Evolutionary conservation across 345 rosid species (phyloP).

Genomic region (Heritiera fomes): DNA sequence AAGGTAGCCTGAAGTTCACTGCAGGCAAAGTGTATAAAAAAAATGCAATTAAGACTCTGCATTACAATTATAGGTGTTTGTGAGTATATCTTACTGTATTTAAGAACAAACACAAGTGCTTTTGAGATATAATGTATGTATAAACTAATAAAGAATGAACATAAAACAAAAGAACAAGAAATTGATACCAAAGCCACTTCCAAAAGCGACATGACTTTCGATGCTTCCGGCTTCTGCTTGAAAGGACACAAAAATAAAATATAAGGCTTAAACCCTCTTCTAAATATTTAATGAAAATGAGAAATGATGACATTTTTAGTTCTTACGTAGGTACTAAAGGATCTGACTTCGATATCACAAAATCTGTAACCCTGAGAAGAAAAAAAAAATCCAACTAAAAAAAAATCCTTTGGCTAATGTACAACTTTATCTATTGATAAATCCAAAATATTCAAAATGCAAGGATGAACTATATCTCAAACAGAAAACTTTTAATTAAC

Average conservation of each 20-base stretch:
- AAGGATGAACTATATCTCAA: neutral
- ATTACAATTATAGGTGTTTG: neutral
- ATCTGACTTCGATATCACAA: conserved; percentile 65
- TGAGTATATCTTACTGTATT: neutral
- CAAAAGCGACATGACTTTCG: conserved; percentile 63
- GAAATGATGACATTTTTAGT: neutral
- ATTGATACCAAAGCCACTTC: conserved; percentile 36
- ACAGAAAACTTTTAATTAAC: neutral
- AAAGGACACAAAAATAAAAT: neutral
- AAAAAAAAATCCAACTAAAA: neutral
- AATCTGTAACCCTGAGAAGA: conserved; percentile 66
- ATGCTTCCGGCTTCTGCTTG: conserved; percentile 54
- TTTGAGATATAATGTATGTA: neutral
- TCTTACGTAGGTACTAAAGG: conserved; percentile 46
- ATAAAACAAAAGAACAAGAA: neutral
- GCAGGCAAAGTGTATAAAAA: neutral
- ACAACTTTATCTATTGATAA: neutral
- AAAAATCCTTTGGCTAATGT: neutral
- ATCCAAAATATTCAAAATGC: neutral
- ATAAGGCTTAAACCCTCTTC: neutral
- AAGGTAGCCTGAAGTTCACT: neutral
- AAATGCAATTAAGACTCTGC: neutral
- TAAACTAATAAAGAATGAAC: neutral
- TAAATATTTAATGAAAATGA: neutral
- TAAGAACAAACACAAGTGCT: neutral